These are phyloP conservation scores for Aureobasidium sp. DNA, from an alignment of 2,329 filamentous ascomycete genomes.

Conservation along the genomic window DNA sequence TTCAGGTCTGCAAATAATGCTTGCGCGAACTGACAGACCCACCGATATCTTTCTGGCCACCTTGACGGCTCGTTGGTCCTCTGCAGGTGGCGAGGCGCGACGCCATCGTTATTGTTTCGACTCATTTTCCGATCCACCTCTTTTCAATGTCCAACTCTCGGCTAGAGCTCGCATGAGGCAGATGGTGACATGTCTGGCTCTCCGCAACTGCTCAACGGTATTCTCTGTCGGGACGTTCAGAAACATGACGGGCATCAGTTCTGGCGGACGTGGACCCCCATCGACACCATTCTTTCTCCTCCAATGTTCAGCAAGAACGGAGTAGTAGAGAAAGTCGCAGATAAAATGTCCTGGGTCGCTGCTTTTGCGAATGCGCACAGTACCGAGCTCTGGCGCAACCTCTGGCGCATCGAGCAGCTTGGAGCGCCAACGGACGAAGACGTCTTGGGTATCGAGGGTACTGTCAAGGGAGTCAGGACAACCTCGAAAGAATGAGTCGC, in stretches of 20 bases:
- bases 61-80: background rate
- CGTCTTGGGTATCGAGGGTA: slow-evolving; percentile 26
- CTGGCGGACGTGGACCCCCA: slow-evolving; percentile 6
- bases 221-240: slow-evolving; percentile 37
- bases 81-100: background rate
- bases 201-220: slow-evolving; percentile 27
- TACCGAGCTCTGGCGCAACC: slow-evolving; percentile 23
- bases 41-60: background rate
- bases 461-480: slow-evolving; percentile 26
- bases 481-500: slow-evolving; percentile 22
- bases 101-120: background rate
- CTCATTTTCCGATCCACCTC: background rate
- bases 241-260: slow-evolving; percentile 33
- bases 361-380: slow-evolving; percentile 29
- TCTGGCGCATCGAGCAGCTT: slow-evolving; percentile 24
- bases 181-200: slow-evolving; percentile 27
- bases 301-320: slow-evolving; percentile 31
- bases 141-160: slow-evolving; percentile 23
- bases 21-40: background rate
- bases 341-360: slow-evolving; percentile 38
- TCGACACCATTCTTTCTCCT: slow-evolving; percentile 16
- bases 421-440: slow-evolving; percentile 25
- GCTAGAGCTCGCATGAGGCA: slow-evolving; percentile 33
- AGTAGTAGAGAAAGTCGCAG: slow-evolving; percentile 41
- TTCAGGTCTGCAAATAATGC: background rate